Evolutionary conservation across 441 rosid genomes (phyloP), one percentile per base, ranked within the genome.

Genomic region (Kokia cookei): DNA sequence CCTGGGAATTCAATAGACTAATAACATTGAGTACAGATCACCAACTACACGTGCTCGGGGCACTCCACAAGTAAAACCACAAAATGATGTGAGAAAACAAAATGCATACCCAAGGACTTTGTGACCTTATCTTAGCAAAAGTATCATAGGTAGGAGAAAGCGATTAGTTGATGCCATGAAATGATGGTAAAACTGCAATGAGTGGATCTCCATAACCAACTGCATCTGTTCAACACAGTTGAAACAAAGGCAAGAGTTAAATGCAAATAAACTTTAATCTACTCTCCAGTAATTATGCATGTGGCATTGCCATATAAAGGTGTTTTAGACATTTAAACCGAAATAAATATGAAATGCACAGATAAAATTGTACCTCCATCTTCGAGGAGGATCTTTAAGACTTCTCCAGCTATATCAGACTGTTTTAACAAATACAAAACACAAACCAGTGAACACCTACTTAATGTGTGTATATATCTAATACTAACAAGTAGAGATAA

Each of bases 121-220:
- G 62, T 65, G 55, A 35, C 53, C 17, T 17, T 43, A 43, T 14
- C 69, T 53, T 75, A 13, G 64, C 65, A 40, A 76, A 74, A 72
- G 69, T 70, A 75, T 76, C 57, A 43, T 68, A 55, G 27, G 67
- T 10, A 43, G 55, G 51, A 43, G 72, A 71, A 66, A 47, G 32
- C 22, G 45, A 79, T 86, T 84, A 86, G 76, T 78, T 27, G 84
- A 91, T 93, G 70, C 80, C 88, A 47, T 82, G 94, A 72, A 94
- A 93, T n/a, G 97, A 91, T 65, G 97, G 96, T 82, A 94, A 75
- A 76, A 94, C 89, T 3, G 99, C 99, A 5, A 94, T 82, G 3
- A 94, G 87, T 58, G 98, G 96, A 74, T 93, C 97, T 68, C 97
- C 98, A 40, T 84, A 94, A 17, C 98, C 98, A 75, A 93, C 90